A percentile compares a stretch with the other conserved stretches of the same genome.
These are phyloP conservation scores for Perilla frutescens DNA, from an alignment of 257 asterid genomes.

Conservation along the genomic window DNA sequence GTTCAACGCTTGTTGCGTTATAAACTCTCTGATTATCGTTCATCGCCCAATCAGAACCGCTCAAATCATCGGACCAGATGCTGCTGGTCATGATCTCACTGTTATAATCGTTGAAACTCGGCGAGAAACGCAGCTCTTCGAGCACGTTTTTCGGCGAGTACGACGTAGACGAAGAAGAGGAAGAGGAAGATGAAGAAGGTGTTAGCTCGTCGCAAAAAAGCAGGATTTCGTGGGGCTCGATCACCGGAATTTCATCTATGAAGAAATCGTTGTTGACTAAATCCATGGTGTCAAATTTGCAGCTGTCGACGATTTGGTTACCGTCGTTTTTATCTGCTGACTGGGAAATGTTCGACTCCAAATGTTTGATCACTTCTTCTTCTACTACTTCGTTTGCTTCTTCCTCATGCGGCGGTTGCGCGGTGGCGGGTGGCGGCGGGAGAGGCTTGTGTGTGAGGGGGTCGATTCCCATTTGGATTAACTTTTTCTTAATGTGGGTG, in stretches of 20 bases:
- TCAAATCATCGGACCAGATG: slow-evolving; percentile 67
- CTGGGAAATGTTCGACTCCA: not conserved
- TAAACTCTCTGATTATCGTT: slow-evolving; percentile 30
- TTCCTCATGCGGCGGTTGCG: no score
- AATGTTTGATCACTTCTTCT: no score
- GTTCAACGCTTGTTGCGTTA: slow-evolving; percentile 3
- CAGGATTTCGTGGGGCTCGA: slow-evolving; percentile 70
- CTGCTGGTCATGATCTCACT: slow-evolving; percentile 44
- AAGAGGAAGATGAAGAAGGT: slow-evolving; percentile 46
- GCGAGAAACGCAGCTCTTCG: slow-evolving; percentile 48
- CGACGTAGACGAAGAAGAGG: slow-evolving; percentile 37
- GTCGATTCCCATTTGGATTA: slow-evolving; percentile 90
- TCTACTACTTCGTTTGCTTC: no score
- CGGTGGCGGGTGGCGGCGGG: no score
- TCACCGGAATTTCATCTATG: slow-evolving; percentile 76
- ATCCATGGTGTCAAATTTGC: no score
- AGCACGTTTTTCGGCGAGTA: slow-evolving; percentile 29
- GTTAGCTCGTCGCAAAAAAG: slow-evolving; percentile 36
- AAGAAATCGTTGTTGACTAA: slow-evolving; percentile 65
- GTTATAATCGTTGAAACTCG: slow-evolving; percentile 49
- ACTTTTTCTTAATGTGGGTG: slow-evolving; percentile 88
- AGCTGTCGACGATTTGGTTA: not conserved
- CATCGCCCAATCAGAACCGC: slow-evolving; percentile 54
- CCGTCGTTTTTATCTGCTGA: not conserved
- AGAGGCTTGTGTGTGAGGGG: slow-evolving; percentile 38